Evolutionary conservation across 108 stramenopile genomes (phyloP).

Genomic region (Aurantiochytrium sp.): DNA sequence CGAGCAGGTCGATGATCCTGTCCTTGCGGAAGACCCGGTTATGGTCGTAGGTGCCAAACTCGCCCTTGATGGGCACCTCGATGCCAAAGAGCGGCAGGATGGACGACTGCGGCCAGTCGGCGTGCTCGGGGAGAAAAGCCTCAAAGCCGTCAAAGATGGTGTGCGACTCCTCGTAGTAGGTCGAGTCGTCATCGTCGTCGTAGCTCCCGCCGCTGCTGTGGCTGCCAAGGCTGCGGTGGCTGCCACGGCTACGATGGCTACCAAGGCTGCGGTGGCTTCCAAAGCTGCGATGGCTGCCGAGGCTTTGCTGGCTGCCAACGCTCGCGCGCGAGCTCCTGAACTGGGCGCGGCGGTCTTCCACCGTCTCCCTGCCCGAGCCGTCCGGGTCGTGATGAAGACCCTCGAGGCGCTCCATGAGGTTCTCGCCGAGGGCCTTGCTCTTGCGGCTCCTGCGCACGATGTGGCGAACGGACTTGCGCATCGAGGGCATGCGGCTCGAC

Average conservation of each 20-base stretch:
- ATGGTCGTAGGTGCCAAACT: background rate
- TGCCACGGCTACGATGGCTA: too few relatives aligned
- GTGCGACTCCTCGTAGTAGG: background rate
- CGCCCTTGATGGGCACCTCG: slow-evolving; percentile 1
- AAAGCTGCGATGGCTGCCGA: background rate
- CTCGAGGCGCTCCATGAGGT: too few relatives aligned
- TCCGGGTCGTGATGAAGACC: too few relatives aligned
- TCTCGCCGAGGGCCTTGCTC: background rate
- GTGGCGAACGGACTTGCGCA: background rate
- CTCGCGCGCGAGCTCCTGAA: too few relatives aligned
- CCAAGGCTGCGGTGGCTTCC: background rate
- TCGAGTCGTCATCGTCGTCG: background rate
- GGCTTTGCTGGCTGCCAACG: too few relatives aligned
- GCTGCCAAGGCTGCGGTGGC: too few relatives aligned
- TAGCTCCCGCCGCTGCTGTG: too few relatives aligned
- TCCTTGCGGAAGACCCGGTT: slow-evolving; percentile 11
- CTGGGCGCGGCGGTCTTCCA: too few relatives aligned
- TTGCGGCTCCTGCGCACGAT: background rate
- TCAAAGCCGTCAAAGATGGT: background rate
- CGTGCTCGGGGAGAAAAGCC: background rate
- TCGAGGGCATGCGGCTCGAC: background rate
- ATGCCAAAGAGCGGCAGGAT: slow-evolving; percentile 7
- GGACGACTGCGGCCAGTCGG: background rate
- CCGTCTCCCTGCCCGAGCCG: too few relatives aligned
- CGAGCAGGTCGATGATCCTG: background rate